Conservation (phyloP, 78 protist species). For the Creolimax fragrantissima region DNA sequence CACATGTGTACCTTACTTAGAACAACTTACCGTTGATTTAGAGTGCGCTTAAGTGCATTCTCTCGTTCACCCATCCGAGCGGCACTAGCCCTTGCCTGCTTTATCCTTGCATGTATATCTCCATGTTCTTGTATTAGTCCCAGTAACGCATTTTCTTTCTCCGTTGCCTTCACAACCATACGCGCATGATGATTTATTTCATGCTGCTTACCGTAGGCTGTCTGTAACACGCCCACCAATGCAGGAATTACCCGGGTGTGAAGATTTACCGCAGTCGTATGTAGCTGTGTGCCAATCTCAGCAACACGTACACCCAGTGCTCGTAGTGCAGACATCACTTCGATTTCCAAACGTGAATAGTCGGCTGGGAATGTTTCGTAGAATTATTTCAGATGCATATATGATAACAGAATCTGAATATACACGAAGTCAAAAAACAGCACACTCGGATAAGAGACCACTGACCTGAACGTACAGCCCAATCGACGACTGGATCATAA, state of each 20-base stretch:
- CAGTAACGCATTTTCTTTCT: background rate
- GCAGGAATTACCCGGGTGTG: background rate
- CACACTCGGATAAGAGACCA: background rate
- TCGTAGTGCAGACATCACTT: background rate
- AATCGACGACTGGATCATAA: slow-evolving; percentile 94
- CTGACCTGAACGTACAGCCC: slow-evolving; percentile 6
- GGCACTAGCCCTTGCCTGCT: background rate
- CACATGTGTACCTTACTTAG: too few species aligned
- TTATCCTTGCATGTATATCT: background rate
- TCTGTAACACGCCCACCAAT: background rate
- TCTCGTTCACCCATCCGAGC: background rate
- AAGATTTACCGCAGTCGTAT: background rate
- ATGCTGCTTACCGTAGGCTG: background rate
- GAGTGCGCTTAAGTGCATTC: background rate
- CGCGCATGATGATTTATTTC: background rate
- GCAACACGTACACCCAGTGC: background rate
- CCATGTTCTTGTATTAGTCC: background rate
- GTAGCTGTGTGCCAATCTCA: background rate
- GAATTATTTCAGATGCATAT: background rate
- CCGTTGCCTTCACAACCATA: background rate
- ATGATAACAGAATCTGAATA: too few species aligned
- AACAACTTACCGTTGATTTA: background rate
- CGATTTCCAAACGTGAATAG: background rate
- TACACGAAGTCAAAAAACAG: background rate
- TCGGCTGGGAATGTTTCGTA: background rate